phyloP scores from a whole-genome alignment of 1,139 yeast species.

The Debaryomycetaceae sp. region DNA sequence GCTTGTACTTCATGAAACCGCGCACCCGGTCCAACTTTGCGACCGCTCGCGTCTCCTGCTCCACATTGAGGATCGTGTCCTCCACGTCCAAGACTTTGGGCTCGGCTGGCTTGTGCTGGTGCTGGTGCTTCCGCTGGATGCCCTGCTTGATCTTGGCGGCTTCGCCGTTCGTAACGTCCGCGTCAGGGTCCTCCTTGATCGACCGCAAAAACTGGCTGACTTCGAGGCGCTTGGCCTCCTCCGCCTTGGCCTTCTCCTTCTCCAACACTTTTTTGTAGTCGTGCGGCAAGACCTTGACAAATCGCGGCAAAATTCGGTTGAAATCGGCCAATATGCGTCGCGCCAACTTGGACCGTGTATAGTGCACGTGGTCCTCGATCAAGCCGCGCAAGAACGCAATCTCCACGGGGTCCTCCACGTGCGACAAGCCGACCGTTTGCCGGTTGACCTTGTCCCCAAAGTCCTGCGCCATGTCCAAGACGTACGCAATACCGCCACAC shows the following conservation, averaged over 20 bases:
- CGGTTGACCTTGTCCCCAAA: slow-evolving; percentile 70
- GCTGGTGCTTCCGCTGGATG: slow-evolving; percentile 16
- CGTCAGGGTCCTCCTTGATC: slow-evolving; percentile 69
- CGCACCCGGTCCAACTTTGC: slow-evolving; percentile 67
- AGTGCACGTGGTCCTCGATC: slow-evolving; percentile 91
- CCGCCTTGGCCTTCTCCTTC: slow-evolving; percentile 58
- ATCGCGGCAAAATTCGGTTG: slow-evolving; percentile 78
- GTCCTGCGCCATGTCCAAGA: slow-evolving; percentile 90
- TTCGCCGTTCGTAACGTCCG: slow-evolving; percentile 87
- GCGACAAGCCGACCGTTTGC: slow-evolving; percentile 72
- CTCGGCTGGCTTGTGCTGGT: slow-evolving; percentile 32
- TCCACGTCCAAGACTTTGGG: slow-evolving; percentile 86
- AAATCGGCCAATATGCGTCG: slow-evolving; percentile 73
- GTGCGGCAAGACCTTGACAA: slow-evolving; percentile 85
- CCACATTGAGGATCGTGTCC: slow-evolving; percentile 69
- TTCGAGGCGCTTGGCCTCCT: slow-evolving; percentile 57
- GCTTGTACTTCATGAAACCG: slow-evolving; percentile 90
- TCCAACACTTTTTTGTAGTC: slow-evolving; percentile 89
- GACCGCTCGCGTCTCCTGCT: slow-evolving; percentile 52
- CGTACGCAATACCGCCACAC: slow-evolving; percentile 99
- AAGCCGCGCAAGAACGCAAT: slow-evolving; percentile 90
- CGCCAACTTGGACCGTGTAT: slow-evolving; percentile 88
- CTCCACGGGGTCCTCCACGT: slow-evolving; percentile 77
- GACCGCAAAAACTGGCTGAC: slow-evolving; percentile 48
- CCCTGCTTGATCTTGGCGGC: slow-evolving; percentile 41